Conservation (phyloP, 2,329 filamentous ascomycete genomes). For the Grosmannia serpens region DNA sequence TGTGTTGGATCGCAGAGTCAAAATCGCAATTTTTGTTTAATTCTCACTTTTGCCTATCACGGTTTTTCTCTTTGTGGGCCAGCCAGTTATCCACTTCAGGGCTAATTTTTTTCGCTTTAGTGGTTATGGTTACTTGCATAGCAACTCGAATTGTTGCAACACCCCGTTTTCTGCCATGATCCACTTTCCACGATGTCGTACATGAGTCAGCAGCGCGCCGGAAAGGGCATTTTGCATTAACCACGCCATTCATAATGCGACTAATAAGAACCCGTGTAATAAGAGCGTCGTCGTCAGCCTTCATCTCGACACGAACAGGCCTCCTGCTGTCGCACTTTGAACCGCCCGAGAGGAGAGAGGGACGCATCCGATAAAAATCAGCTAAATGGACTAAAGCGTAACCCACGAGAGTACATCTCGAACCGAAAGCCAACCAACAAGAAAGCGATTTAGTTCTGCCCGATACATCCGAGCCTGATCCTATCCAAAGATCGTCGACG, state of each 20-base stretch:
- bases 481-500: not conserved
- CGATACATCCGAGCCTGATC: not conserved
- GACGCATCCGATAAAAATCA: not conserved
- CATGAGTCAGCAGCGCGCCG: not conserved
- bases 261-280: not conserved
- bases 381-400: not conserved
- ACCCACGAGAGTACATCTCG: not conserved
- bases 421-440: not conserved
- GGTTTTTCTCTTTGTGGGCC: conserved; percentile 27
- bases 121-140: not conserved
- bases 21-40: conserved; percentile 8
- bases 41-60: conserved; percentile 1
- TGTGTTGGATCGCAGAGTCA: not conserved
- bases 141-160: not conserved
- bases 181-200: not conserved
- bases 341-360: not conserved
- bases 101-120: conserved; percentile 2
- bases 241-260: not conserved
- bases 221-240: not conserved
- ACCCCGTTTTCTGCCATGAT: not conserved
- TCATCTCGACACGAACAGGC: not conserved
- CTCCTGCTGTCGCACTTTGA: not conserved
- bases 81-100: conserved; percentile 14
- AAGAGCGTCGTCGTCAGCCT: not conserved
- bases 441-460: not conserved